A percentile compares a stretch with the other conserved stretches of the same genome.
Evolutionary conservation across 108 stramenopile species (phyloP).

Genomic region (Skeletonema potamos): DNA sequence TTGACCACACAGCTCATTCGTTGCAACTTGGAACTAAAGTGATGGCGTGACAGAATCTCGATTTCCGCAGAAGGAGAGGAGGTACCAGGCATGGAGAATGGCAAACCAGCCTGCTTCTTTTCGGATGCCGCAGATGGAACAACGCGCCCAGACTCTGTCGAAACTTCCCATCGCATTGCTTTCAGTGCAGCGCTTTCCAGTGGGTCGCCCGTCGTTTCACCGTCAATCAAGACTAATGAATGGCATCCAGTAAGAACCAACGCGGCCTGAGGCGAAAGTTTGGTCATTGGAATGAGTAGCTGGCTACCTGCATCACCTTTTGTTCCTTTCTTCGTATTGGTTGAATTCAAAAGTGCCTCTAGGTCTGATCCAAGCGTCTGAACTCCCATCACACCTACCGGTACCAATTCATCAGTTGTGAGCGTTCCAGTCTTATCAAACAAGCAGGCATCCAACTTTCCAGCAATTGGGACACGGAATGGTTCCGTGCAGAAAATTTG

Average conservation of each 20-base stretch:
- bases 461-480: slow-evolving; percentile 94
- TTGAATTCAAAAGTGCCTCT: not conserved
- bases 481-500: slow-evolving; percentile 97
- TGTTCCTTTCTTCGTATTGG: slow-evolving; percentile 35
- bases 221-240: slow-evolving; percentile 84
- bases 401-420: slow-evolving; percentile 96
- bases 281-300: slow-evolving; percentile 76
- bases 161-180: slow-evolving; percentile 83
- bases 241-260: slow-evolving; percentile 92
- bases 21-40: slow-evolving; percentile 97
- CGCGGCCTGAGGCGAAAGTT: slow-evolving; percentile 61
- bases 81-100: slow-evolving; percentile 32
- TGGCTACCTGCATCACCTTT: slow-evolving; percentile 43
- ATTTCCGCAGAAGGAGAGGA: slow-evolving; percentile 45
- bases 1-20: slow-evolving; percentile 95
- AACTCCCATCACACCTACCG: slow-evolving; percentile 82
- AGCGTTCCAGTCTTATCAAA: slow-evolving; percentile 99
- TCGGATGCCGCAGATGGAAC: slow-evolving; percentile 60
- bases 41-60: slow-evolving; percentile 88
- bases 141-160: slow-evolving; percentile 51
- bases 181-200: slow-evolving; percentile 84
- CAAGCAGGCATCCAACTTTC: slow-evolving; percentile 92
- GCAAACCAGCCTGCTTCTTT: slow-evolving; percentile 59
- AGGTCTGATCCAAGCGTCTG: slow-evolving; percentile 14
- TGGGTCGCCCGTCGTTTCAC: slow-evolving; percentile 90